Evolutionary conservation across 2,329 filamentous ascomycete genomes (phyloP), one percentile per base, ranked within the genome.

Genomic region (Laburnicola sp.): DNA sequence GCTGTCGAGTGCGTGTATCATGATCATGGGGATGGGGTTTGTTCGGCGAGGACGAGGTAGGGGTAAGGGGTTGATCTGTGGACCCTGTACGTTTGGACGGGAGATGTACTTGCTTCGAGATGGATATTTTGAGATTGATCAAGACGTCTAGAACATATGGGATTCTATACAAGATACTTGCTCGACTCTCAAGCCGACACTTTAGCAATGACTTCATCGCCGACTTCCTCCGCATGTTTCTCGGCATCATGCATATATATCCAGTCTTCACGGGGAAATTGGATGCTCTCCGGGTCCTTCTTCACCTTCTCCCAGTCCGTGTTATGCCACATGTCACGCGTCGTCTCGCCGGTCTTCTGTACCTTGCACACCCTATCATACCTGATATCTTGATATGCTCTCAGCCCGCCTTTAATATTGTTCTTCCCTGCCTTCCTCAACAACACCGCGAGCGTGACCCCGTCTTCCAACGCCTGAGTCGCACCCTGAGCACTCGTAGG

Each of bases 401-500:
- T 51, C 45, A 69, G 40, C 4, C 62, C 67, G 4, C 53, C 62
- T 16, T 40, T 56, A 0, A 74, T 62, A 48, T 73, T 69, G 0
- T 31, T 43, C 42, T 68, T 70, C 0, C 65, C 68, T 3, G 66
- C 62, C 26, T 64, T 60, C 32, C 58, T 44, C 44, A 71, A 39
- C 10, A 64, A 7, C 0, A 68, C 55, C 1, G 66, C 67, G 6
- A 71, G 43, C 9, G 67, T 68, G 9, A 70, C 65, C 8, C 62
- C 66, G 58, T 81, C 81, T 66, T 82, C 81, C 21, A 80, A 76
- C 0, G 80, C 80, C 62, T 82, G 79, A 36, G 77, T 78, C 0
- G 79, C 79, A 1, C 80, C 80, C 53, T 82, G 79, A 0, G 79
- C 78, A 48, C 76, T 78, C 0, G 79, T 82, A 0, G 80, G 80